These are phyloP conservation scores for Sporisorium exsertum DNA, from an alignment of 1,284 basidiomycete genomes.

Conservation along the genomic window DNA sequence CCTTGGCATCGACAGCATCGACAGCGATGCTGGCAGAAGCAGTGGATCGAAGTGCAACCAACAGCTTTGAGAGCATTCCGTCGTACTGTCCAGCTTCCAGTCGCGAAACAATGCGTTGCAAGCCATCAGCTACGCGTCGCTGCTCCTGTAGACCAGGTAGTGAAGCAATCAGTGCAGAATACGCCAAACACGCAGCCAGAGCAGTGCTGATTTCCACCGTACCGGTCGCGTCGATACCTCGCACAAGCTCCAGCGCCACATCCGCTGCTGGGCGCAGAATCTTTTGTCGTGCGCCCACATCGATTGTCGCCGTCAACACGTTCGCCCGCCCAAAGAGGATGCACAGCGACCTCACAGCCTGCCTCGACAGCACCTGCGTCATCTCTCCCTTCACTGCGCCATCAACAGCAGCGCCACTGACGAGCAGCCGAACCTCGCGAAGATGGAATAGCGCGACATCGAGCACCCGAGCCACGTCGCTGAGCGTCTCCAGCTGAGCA, in stretches of 20 bases:
- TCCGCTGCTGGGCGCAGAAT: slow-evolving; percentile 16
- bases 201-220: not conserved
- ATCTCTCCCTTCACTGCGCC: not conserved
- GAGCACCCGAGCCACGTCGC: slow-evolving; percentile 12
- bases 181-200: slow-evolving; percentile 13
- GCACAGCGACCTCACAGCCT: slow-evolving; percentile 7
- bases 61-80: slow-evolving; percentile 6
- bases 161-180: slow-evolving; percentile 11
- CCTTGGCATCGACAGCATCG: not conserved
- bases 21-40: not conserved
- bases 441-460: slow-evolving; percentile 31
- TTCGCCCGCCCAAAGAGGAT: slow-evolving; percentile 9
- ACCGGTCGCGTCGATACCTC: slow-evolving; percentile 12
- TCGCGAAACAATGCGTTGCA: slow-evolving; percentile 30
- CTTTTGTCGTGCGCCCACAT: not conserved
- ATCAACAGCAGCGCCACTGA: not conserved
- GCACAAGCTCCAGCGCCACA: slow-evolving; percentile 26
- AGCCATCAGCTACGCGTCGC: slow-evolving; percentile 10
- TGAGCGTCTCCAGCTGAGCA: not conserved
- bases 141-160: slow-evolving; percentile 26
- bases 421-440: slow-evolving; percentile 22
- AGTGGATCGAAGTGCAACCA: slow-evolving; percentile 4
- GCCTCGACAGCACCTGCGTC: not conserved
- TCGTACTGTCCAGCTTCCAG: slow-evolving; percentile 20
- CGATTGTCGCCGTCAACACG: not conserved